Evolutionary conservation across 1,284 basidiomycete species (phyloP).

Genomic region (Moesziomyces sp.): DNA sequence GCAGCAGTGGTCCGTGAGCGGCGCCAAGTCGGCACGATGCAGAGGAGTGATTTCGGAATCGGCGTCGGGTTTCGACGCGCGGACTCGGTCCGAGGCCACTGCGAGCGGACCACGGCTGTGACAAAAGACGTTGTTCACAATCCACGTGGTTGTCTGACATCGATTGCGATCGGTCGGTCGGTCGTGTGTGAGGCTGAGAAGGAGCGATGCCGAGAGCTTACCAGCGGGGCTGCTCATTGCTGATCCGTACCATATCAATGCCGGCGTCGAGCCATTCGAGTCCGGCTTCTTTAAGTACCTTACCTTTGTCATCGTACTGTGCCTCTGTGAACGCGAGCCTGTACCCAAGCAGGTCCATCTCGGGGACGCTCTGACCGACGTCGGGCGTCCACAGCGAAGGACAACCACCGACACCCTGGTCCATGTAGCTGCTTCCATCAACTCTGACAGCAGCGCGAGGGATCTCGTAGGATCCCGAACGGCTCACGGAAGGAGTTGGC

Average conservation of each 20-base stretch:
- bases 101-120: too few relatives aligned
- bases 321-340: not conserved
- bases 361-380: not conserved
- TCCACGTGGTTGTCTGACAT: not conserved
- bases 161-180: not conserved
- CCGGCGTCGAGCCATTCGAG: not conserved
- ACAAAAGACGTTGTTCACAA: not conserved
- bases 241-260: constrained; percentile 1
- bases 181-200: not conserved
- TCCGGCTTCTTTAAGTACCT: not conserved
- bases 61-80: too few relatives aligned
- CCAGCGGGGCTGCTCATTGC: not conserved
- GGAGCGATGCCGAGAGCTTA: not conserved
- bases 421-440: not conserved
- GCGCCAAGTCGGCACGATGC: too few relatives aligned
- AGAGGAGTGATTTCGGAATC: too few relatives aligned
- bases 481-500: not conserved
- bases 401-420: not conserved
- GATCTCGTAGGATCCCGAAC: not conserved
- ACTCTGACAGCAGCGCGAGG: not conserved
- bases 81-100: too few relatives aligned
- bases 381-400: constrained; percentile 1
- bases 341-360: not conserved
- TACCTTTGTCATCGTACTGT: not conserved
- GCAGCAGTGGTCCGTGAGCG: too few relatives aligned